phyloP scores from a whole-genome alignment of 768 basidiomycete genomes.

The Panaeolus papilionaceus region DNA sequence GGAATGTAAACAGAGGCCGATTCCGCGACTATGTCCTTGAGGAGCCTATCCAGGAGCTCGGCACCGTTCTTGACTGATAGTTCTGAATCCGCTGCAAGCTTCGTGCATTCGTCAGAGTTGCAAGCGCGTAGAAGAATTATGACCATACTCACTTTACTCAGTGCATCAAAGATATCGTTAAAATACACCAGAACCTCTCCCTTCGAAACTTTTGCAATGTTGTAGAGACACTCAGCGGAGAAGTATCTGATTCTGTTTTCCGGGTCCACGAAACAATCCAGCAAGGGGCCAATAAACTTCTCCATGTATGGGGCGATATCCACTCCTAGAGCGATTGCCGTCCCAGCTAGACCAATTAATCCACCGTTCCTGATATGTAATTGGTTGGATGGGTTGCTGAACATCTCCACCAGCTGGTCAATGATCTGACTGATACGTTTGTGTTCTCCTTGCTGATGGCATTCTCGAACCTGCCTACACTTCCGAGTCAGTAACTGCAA shows the following conservation, averaged over 20 bases:
- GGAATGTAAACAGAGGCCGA: constrained; percentile 95
- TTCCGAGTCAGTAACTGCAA: constrained; percentile 10
- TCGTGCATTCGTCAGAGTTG: constrained; percentile 20
- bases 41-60: constrained; percentile 93
- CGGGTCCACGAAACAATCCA: constrained; percentile 91
- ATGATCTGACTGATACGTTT: constrained; percentile 86
- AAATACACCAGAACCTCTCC: constrained; percentile 97
- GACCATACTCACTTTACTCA: constrained; percentile 82
- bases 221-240: constrained; percentile 97
- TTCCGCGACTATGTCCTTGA: constrained; percentile 98
- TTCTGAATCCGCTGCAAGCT: constrained; percentile 97
- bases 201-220: constrained; percentile 96
- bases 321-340: constrained; percentile 95
- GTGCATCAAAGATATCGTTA: constrained; percentile 97
- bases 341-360: constrained; percentile 93
- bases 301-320: constrained; percentile 95
- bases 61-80: constrained; percentile 98
- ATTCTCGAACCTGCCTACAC: constrained; percentile 83
- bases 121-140: constrained; percentile 12
- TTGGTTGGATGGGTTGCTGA: constrained; percentile 80
- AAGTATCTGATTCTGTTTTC: constrained; percentile 97
- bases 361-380: constrained; percentile 94
- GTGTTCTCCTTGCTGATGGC: constrained; percentile 80
- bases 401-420: constrained; percentile 95
- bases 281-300: constrained; percentile 86